A percentile compares a stretch with the other conserved stretches of the same genome.
Evolutionary conservation across 768 basidiomycete genomes (phyloP).

Genomic region (Candolleomyces efflorescens): DNA sequence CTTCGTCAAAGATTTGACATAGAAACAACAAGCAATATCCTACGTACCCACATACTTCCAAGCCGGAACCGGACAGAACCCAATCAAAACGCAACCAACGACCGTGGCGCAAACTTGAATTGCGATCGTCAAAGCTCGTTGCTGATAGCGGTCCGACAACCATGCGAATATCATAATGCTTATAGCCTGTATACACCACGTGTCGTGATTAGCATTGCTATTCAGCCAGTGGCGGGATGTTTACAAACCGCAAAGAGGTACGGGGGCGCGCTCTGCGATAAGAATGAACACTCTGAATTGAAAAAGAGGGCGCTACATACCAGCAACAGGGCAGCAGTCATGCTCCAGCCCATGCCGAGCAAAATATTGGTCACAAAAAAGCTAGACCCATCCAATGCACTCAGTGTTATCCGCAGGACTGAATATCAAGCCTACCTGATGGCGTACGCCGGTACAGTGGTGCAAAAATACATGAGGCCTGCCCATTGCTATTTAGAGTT

Average conservation of each 20-base stretch:
- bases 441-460: constrained; percentile 45
- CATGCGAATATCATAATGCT: constrained; percentile 41
- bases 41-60: constrained; percentile 41
- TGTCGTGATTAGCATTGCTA: constrained; percentile 5
- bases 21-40: not conserved
- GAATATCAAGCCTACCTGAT: constrained; percentile 33
- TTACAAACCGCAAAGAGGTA: constrained; percentile 43
- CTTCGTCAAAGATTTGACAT: constrained; percentile 5
- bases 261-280: constrained; percentile 41
- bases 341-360: constrained; percentile 45
- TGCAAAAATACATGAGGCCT: constrained; percentile 49
- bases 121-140: constrained; percentile 39
- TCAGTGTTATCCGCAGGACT: constrained; percentile 4
- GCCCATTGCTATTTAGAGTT: not conserved
- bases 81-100: constrained; percentile 38
- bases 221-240: constrained; percentile 3
- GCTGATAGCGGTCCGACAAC: constrained; percentile 41
- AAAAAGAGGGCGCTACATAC: constrained; percentile 16
- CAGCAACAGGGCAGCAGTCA: constrained; percentile 37
- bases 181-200: constrained; percentile 23
- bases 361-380: constrained; percentile 46
- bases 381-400: constrained; percentile 16
- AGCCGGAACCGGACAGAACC: constrained; percentile 28
- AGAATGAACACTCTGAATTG: not conserved
- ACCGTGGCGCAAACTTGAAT: constrained; percentile 37